Percentiles rank a stretch among this genome's conserved stretches.
Evolutionary conservation across 305 asterid species (phyloP).

Genomic region (Solanum hybrid): DNA sequence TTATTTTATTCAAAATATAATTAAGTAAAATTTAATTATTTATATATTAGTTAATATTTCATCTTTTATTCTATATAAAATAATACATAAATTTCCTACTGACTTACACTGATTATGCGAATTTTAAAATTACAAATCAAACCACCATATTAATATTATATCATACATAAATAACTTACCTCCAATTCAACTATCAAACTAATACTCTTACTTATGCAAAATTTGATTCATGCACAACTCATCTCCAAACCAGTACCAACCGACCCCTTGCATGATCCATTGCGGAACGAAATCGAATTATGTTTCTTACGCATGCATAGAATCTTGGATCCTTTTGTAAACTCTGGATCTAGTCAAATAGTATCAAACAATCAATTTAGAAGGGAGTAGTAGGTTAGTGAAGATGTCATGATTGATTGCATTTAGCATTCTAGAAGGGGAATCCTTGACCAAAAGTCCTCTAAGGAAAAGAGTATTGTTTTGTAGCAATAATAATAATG

Average conservation of each 20-base stretch:
- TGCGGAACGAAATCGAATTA: neutral
- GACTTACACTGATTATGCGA: neutral
- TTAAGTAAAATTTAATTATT: no score
- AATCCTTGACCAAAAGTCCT: neutral
- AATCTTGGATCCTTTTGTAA: neutral
- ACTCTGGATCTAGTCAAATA: neutral
- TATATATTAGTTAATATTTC: no score
- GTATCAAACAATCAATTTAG: neutral
- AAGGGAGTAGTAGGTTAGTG: neutral
- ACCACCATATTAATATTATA: neutral
- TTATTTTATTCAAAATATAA: no score
- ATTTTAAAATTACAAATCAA: neutral
- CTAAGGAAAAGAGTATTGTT: neutral
- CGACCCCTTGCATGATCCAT: neutral
- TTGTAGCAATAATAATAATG: neutral
- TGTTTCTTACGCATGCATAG: neutral
- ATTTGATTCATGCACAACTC: neutral
- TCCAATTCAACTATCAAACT: neutral
- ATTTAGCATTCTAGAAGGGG: neutral
- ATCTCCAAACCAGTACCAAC: neutral
- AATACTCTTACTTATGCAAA: neutral
- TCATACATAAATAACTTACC: neutral
- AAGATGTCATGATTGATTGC: neutral
- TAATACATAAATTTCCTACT: no score
- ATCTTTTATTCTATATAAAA: no score